These are phyloP conservation scores for Clavispora phyllophila DNA, from an alignment of 805 yeast genomes.

Conservation along the genomic window DNA sequence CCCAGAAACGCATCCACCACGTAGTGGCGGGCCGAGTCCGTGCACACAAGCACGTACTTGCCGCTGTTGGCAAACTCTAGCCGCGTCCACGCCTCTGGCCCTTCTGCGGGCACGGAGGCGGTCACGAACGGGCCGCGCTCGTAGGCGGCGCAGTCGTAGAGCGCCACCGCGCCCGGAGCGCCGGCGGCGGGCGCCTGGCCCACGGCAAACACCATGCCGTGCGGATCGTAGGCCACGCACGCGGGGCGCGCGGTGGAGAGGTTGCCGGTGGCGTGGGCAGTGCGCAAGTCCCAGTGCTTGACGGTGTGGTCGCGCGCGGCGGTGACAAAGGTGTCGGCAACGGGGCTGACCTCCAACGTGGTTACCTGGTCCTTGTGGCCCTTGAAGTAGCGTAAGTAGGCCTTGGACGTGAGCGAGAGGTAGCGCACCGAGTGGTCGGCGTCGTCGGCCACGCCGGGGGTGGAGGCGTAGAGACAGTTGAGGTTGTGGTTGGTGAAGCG, in stretches of 20 bases:
- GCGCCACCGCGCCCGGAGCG: slow-evolving; percentile 21
- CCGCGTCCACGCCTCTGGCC: slow-evolving; percentile 47
- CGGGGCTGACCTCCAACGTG: slow-evolving; percentile 68
- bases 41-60: slow-evolving; percentile 53
- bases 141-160: slow-evolving; percentile 59
- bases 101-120: slow-evolving; percentile 14
- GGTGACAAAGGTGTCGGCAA: slow-evolving; percentile 57
- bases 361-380: slow-evolving; percentile 82
- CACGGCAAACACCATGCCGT: slow-evolving; percentile 75
- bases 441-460: slow-evolving; percentile 36
- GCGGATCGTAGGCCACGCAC: slow-evolving; percentile 72
- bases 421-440: slow-evolving; percentile 73
- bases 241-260: slow-evolving; percentile 49
- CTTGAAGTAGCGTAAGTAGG: slow-evolving; percentile 75
- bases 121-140: slow-evolving; percentile 52
- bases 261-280: slow-evolving; percentile 59
- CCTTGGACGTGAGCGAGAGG: slow-evolving; percentile 70
- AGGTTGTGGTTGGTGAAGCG: slow-evolving; percentile 71
- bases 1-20: slow-evolving; percentile 72
- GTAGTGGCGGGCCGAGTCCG: slow-evolving; percentile 50
- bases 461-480: slow-evolving; percentile 78
- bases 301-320: slow-evolving; percentile 75
- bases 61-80: slow-evolving; percentile 80
- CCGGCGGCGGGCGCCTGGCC: slow-evolving; percentile 24
- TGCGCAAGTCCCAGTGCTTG: slow-evolving; percentile 80